Evolutionary conservation across 768 basidiomycete genomes (phyloP).

Genomic region (Calocybe gangraenosa): DNA sequence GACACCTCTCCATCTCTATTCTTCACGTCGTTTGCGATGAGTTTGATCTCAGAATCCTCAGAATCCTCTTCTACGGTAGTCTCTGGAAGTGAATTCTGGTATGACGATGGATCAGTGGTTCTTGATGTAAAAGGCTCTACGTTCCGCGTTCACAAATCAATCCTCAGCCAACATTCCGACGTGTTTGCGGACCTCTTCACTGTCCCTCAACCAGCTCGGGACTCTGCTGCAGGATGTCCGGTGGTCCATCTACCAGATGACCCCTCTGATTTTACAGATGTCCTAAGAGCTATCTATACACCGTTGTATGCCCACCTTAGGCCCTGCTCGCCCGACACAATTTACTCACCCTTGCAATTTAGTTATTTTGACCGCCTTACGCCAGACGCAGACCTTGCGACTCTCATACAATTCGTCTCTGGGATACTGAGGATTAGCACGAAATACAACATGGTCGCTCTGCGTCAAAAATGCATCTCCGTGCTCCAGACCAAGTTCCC

Average conservation of each 20-base stretch:
- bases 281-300: slow-evolving; percentile 32
- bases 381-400: slow-evolving; percentile 26
- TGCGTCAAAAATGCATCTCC: slow-evolving; percentile 35
- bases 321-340: too few species aligned
- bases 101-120: slow-evolving; percentile 36
- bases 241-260: slow-evolving; percentile 27
- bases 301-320: slow-evolving; percentile 6
- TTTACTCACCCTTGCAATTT: too few species aligned
- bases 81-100: slow-evolving; percentile 28
- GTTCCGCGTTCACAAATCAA: slow-evolving; percentile 33
- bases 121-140: slow-evolving; percentile 25
- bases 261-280: slow-evolving; percentile 30
- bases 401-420: slow-evolving; percentile 35
- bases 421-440: slow-evolving; percentile 40
- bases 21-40: too few species aligned
- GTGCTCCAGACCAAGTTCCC: slow-evolving; percentile 38
- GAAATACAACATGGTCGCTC: slow-evolving; percentile 34
- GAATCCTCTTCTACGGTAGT: too few species aligned
- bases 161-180: slow-evolving; percentile 35
- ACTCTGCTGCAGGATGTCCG: slow-evolving; percentile 28
- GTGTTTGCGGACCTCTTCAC: slow-evolving; percentile 29
- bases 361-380: slow-evolving; percentile 37
- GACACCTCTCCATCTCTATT: too few species aligned
- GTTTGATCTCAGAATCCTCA: too few species aligned
- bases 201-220: slow-evolving; percentile 29